Conservation (phyloP, 345 rosid genomes). For the Eucalyptus camaldulensis region DNA sequence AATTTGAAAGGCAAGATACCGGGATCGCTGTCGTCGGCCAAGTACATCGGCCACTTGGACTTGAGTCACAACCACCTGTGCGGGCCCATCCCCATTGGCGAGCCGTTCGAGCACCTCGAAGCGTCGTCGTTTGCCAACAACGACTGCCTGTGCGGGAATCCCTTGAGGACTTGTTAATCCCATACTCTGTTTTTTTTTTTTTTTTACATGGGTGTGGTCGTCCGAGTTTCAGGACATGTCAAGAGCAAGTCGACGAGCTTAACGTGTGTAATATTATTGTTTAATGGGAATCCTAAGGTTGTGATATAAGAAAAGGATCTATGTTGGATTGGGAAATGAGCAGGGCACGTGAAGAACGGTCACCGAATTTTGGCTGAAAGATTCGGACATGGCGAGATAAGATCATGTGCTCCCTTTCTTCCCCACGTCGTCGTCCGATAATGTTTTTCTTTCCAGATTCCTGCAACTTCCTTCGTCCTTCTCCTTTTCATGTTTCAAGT, state of each 20-base stretch:
- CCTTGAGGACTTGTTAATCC: conserved; percentile 46
- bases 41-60: conserved; percentile 71
- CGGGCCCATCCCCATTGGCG: conserved; percentile 69
- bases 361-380: not conserved
- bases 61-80: conserved; percentile 86
- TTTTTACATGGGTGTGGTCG: not conserved
- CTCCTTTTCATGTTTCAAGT: not conserved
- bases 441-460: not conserved
- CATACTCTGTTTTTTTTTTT: not conserved
- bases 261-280: not conserved
- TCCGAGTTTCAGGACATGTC: not conserved
- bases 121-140: conserved; percentile 57
- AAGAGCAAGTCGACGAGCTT: not conserved
- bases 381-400: not conserved
- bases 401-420: not conserved
- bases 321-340: not conserved
- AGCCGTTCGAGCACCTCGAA: conserved; percentile 70
- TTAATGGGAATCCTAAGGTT: not conserved
- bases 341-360: not conserved
- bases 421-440: not conserved
- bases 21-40: conserved; percentile 38
- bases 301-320: not conserved
- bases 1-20: conserved; percentile 62
- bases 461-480: not conserved
- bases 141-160: conserved; percentile 82